These are phyloP conservation scores for Ogataea nakhonphanomensis DNA, from an alignment of 805 yeast genomes.

Conservation along the genomic window DNA sequence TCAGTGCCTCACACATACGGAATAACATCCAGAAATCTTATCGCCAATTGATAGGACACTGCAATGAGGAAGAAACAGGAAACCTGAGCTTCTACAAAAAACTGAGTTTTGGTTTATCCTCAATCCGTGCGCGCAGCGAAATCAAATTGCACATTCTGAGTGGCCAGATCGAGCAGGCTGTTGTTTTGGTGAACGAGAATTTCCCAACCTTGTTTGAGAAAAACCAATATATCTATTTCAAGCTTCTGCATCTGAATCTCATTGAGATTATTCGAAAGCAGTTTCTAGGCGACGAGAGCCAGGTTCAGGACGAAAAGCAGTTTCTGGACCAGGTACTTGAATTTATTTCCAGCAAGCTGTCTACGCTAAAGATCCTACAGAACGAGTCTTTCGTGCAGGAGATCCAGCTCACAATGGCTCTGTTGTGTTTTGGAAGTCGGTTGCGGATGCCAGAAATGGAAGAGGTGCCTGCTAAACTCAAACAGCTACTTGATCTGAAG, in stretches of 20 bases:
- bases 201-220: constrained; percentile 66
- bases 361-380: constrained; percentile 29
- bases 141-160: constrained; percentile 51
- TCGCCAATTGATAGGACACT: constrained; percentile 7
- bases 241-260: constrained; percentile 65
- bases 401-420: constrained; percentile 79
- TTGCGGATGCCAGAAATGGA: constrained; percentile 20
- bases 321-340: constrained; percentile 52
- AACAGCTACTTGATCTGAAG: constrained; percentile 53
- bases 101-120: constrained; percentile 40
- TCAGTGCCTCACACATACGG: constrained; percentile 13
- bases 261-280: constrained; percentile 76
- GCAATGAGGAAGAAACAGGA: constrained; percentile 1
- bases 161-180: constrained; percentile 61
- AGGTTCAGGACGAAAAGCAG: constrained; percentile 36
- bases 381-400: constrained; percentile 62
- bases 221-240: constrained; percentile 65
- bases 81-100: constrained; percentile 17
- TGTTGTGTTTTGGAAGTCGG: constrained; percentile 50
- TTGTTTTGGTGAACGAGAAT: constrained; percentile 50
- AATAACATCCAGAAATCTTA: constrained; percentile 15
- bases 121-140: constrained; percentile 49
- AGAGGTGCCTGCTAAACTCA: constrained; percentile 53
- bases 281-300: constrained; percentile 27
- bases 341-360: constrained; percentile 55